These are phyloP conservation scores for Golubevia sp. DNA, from an alignment of 1,284 basidiomycete genomes.

Conservation along the genomic window DNA sequence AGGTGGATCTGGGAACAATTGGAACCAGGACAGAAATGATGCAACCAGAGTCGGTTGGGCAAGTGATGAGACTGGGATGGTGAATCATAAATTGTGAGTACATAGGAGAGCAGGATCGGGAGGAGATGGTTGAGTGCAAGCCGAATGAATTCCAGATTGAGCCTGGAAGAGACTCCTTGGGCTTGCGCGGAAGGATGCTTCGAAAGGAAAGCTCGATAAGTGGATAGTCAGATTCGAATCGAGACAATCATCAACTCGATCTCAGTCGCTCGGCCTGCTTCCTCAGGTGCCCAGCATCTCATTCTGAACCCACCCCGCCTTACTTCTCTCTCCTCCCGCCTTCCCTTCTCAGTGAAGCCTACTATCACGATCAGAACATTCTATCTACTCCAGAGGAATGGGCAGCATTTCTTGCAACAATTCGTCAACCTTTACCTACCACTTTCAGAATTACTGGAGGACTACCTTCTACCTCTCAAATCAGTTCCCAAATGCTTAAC, in stretches of 20 bases:
- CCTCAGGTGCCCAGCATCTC: no score
- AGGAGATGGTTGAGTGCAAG: neutral
- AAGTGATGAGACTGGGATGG: neutral
- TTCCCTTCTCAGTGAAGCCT: slow-evolving; percentile 26
- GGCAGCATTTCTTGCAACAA: slow-evolving; percentile 72
- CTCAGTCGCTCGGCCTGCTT: no score
- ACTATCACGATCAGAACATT: slow-evolving; percentile 55
- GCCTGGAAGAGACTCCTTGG: neutral
- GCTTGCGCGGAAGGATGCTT: neutral
- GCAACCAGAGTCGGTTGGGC: slow-evolving; percentile 26
- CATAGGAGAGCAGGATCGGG: no score
- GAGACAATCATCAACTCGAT: no score
- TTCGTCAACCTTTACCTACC: slow-evolving; percentile 81
- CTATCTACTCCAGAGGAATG: slow-evolving; percentile 69
- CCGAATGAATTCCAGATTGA: neutral
- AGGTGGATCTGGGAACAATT: no score
- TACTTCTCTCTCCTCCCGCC: neutral
- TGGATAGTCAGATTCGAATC: neutral
- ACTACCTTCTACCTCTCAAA: slow-evolving; percentile 43
- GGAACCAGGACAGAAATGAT: no score
- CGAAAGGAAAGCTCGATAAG: no score
- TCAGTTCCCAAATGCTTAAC: slow-evolving; percentile 42
- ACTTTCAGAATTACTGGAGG: slow-evolving; percentile 83
- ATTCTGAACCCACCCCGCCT: neutral
- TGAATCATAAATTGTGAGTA: no score